Percentiles rank a stretch among this genome's conserved stretches.
These are phyloP conservation scores for Millerozyma acaciae DNA, from an alignment of 805 yeast genomes.

Conservation along the genomic window DNA sequence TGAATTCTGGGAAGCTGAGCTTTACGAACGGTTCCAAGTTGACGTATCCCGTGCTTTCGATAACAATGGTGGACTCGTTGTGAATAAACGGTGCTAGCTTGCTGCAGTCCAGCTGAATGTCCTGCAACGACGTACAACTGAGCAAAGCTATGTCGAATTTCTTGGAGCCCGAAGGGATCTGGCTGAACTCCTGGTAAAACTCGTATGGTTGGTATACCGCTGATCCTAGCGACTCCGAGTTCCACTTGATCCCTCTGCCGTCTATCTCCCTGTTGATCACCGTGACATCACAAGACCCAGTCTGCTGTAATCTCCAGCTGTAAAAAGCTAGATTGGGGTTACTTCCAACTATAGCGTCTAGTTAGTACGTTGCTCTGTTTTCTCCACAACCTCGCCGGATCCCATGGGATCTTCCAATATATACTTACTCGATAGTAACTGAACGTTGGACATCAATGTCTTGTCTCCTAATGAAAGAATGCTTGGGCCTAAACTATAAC, in stretches of 20 bases:
- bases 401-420: background rate
- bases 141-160: slow-evolving; percentile 35
- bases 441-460: slow-evolving; percentile 19
- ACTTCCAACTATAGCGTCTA: slow-evolving; percentile 42
- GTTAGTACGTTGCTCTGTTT: slow-evolving; percentile 6
- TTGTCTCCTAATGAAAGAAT: too few relatives aligned
- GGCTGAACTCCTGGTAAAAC: slow-evolving; percentile 2
- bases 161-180: slow-evolving; percentile 8
- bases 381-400: background rate
- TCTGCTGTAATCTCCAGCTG: slow-evolving; percentile 51
- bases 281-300: slow-evolving; percentile 35
- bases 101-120: slow-evolving; percentile 29
- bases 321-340: slow-evolving; percentile 59
- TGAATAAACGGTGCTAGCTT: slow-evolving; percentile 22
- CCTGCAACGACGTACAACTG: slow-evolving; percentile 34
- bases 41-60: slow-evolving; percentile 70
- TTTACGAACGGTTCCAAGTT: slow-evolving; percentile 67
- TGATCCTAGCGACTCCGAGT: slow-evolving; percentile 12
- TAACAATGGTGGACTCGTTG: slow-evolving; percentile 47
- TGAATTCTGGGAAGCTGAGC: slow-evolving; percentile 35
- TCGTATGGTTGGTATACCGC: slow-evolving; percentile 4
- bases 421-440: slow-evolving; percentile 20
- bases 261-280: slow-evolving; percentile 30
- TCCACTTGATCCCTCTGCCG: slow-evolving; percentile 11
- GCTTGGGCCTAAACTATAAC: too few relatives aligned